These are phyloP conservation scores for Fusarium sp. DNA, from an alignment of 2,329 filamentous ascomycete species.

Conservation along the genomic window DNA sequence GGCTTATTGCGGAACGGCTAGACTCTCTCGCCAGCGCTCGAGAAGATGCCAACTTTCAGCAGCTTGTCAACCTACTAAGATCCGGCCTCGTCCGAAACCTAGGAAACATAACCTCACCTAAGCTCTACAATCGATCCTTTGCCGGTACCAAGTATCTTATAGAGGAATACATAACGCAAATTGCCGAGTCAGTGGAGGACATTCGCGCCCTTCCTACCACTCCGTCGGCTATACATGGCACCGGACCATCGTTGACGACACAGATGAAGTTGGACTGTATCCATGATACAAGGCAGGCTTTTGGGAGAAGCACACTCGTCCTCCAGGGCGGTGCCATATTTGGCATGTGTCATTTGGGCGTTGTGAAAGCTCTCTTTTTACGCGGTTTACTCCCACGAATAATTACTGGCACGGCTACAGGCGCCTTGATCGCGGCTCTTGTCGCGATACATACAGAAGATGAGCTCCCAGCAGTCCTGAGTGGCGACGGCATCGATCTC, in stretches of 20 bases:
- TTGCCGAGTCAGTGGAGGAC: constrained; percentile 85
- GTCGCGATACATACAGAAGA: constrained; percentile 90
- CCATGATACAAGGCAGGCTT: constrained; percentile 89
- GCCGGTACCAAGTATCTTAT: constrained; percentile 92
- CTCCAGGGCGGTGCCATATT: constrained; percentile 94
- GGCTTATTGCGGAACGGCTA: constrained; percentile 83
- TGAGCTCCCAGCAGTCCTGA: constrained; percentile 82
- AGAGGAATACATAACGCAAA: constrained; percentile 89
- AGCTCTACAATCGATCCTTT: constrained; percentile 87
- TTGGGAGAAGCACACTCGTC: constrained; percentile 87
- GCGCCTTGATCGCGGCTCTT: constrained; percentile 89
- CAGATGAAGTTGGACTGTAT: constrained; percentile 89
- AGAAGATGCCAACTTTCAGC: constrained; percentile 79
- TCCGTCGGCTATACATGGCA: constrained; percentile 56
- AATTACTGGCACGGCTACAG: constrained; percentile 91
- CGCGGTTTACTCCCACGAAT: constrained; percentile 88
- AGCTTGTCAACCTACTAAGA: constrained; percentile 83
- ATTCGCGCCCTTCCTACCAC: constrained; percentile 77
- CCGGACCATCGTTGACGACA: constrained; percentile 67
- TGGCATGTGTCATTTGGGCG: constrained; percentile 89
- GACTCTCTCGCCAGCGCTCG: constrained; percentile 78
- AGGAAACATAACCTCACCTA: constrained; percentile 88
- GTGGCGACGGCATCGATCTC: constrained; percentile 85
- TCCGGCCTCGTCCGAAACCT: constrained; percentile 86
- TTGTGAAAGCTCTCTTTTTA: constrained; percentile 88